Conservation (phyloP, 2,329 filamentous ascomycete species). For the Paecilomyces sp. region DNA sequence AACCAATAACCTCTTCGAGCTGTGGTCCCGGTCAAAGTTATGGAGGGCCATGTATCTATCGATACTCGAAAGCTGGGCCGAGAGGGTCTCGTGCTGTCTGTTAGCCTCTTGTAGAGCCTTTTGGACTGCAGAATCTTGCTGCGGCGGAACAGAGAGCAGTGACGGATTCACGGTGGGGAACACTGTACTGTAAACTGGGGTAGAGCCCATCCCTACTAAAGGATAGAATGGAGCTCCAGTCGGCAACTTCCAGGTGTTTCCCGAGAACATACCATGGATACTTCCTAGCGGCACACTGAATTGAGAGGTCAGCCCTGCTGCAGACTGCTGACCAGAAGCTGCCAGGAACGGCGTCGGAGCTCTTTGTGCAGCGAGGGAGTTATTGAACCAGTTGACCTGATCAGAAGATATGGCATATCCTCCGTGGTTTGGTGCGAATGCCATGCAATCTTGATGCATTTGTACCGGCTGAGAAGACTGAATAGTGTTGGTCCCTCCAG, state of each 20-base stretch:
- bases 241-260: not conserved
- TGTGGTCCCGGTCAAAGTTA: conserved; percentile 27
- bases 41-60: conserved; percentile 34
- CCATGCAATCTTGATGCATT: conserved; percentile 8
- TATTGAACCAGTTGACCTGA: conserved; percentile 8
- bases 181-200: conserved; percentile 2
- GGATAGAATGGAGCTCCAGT: conserved; percentile 5
- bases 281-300: conserved; percentile 4
- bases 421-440: conserved; percentile 6
- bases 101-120: conserved; percentile 21
- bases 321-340: conserved; percentile 4
- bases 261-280: not conserved
- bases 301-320: not conserved
- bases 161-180: conserved; percentile 6
- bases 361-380: conserved; percentile 8
- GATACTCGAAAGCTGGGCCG: conserved; percentile 25
- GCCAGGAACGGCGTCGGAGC: conserved; percentile 7
- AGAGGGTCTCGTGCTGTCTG: conserved; percentile 22
- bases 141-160: conserved; percentile 1
- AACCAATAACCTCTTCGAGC: conserved; percentile 25
- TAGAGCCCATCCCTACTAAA: conserved; percentile 4
- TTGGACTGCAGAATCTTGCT: conserved; percentile 9
- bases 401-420: conserved; percentile 7
- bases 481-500: conserved; percentile 2
- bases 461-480: conserved; percentile 7